A percentile compares a stretch with the other conserved stretches of the same genome.
Conservation (phyloP, 2,329 filamentous ascomycete genomes). For the Fusarium veterinarium region DNA sequence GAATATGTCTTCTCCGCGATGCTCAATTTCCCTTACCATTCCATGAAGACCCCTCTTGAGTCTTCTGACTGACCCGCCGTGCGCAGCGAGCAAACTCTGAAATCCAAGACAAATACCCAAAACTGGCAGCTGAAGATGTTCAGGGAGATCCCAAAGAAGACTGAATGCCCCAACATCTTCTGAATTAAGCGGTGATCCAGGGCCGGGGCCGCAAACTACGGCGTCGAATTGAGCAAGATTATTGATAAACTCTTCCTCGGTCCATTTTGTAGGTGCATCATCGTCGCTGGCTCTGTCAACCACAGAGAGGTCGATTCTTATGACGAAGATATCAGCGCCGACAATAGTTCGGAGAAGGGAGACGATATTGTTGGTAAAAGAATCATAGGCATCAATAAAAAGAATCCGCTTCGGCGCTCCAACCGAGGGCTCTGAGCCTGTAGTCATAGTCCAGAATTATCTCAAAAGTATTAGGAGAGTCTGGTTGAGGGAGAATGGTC, state of each 20-base stretch:
- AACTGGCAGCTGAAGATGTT: slow-evolving; percentile 74
- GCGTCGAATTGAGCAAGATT: slow-evolving; percentile 76
- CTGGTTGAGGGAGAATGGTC: background rate
- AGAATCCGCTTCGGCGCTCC: slow-evolving; percentile 66
- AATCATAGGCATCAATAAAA: slow-evolving; percentile 96
- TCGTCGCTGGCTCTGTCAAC: slow-evolving; percentile 56
- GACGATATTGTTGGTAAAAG: slow-evolving; percentile 95
- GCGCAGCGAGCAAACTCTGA: slow-evolving; percentile 79
- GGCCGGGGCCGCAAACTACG: slow-evolving; percentile 90
- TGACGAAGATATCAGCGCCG: slow-evolving; percentile 68
- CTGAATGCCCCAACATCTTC: slow-evolving; percentile 87
- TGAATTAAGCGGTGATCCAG: slow-evolving; percentile 78
- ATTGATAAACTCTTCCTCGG: slow-evolving; percentile 54
- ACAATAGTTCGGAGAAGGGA: slow-evolving; percentile 80
- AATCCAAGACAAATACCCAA: slow-evolving; percentile 92
- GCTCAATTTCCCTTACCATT: slow-evolving; percentile 76
- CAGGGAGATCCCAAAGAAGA: slow-evolving; percentile 76
- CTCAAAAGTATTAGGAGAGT: background rate
- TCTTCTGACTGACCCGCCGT: slow-evolving; percentile 73
- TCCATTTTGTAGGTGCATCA: slow-evolving; percentile 49
- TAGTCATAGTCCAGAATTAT: slow-evolving; percentile 30
- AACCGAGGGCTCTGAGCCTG: slow-evolving; percentile 31
- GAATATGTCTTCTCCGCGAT: slow-evolving; percentile 74
- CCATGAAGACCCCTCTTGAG: slow-evolving; percentile 83
- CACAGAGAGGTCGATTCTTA: slow-evolving; percentile 56